These are phyloP conservation scores for Chytriomyces sp. DNA, from an alignment of 192 early-diverging fungal species.

Conservation along the genomic window DNA sequence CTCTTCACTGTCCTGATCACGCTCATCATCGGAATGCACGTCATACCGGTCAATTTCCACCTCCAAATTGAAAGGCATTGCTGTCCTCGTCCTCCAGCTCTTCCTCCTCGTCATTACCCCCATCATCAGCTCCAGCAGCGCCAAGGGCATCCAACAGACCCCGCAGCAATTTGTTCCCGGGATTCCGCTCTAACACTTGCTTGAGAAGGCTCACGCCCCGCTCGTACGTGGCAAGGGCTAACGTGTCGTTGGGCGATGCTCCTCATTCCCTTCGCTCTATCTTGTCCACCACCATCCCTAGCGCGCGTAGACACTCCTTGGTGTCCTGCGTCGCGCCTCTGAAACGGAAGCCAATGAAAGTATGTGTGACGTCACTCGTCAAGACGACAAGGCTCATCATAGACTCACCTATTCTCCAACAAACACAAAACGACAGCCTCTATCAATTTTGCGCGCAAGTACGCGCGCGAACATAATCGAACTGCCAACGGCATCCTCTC, in stretches of 20 bases:
- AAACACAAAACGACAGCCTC: conserved; percentile 60
- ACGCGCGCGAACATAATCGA: conserved; percentile 60
- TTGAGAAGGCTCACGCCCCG: not conserved
- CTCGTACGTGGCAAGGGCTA: conserved; percentile 7
- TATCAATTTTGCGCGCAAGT: conserved; percentile 94
- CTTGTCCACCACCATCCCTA: not conserved
- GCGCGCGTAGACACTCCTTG: conserved; percentile 15
- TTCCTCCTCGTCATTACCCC: conserved; percentile 6
- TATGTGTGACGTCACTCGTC: not conserved
- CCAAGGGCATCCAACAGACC: conserved; percentile 5
- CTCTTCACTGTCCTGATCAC: not conserved
- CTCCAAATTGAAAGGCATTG: conserved; percentile 14
- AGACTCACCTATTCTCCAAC: not conserved
- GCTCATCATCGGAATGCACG: not conserved
- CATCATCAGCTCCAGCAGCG: not conserved
- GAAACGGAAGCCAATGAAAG: no score
- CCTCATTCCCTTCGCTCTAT: conserved; percentile 13
- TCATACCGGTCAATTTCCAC: conserved; percentile 19
- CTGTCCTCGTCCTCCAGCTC: conserved; percentile 11
- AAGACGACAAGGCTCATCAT: not conserved
- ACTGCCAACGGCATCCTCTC: conserved; percentile 68
- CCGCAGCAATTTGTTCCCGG: not conserved
- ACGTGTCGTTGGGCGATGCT: conserved; percentile 15
- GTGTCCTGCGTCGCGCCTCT: conserved; percentile 13
- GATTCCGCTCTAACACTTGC: not conserved